Evolutionary conservation across 1,284 basidiomycete species (phyloP), one percentile per base, ranked within the genome.

Genomic region (Anthracocystis setariae): DNA sequence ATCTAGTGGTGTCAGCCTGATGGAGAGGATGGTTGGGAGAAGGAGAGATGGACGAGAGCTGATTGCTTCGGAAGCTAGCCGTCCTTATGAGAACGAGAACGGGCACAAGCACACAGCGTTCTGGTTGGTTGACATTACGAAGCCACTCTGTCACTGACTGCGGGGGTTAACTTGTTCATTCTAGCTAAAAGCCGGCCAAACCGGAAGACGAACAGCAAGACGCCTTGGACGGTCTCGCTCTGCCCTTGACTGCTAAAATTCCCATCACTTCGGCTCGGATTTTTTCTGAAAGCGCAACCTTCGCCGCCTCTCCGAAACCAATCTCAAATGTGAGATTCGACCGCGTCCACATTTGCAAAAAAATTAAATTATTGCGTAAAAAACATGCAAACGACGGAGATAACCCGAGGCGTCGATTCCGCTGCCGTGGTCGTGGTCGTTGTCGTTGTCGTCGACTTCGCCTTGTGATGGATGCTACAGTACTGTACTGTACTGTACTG

Each of bases 281-380:
- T 29, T 29, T n/a, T n/a, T n/a, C 12, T 47, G 46, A 47, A 37
- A 47, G 46, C 32, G 33, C 46, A 15, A 37, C 35, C n/a, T 27
- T 48, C 33, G 32, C 33, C 33, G 32, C 33, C 15, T 8, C n/a
- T 9, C 32, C 35, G 35, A 37, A 12, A 37, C 13, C 15, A 33
- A 24, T 32, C 29, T 10, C 27, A 9, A 12, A 21, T 47, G 46
- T 47, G 15, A 47, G 32, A 47, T 35, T 23, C 29, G 12, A 12
- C 5, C 29, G 29, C 29, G 29, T 7, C 9, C 46, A 35, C 35
- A 21, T 37, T n/a, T n/a, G n/a, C n/a, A n/a, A n/a, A n/a, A n/a
- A n/a, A n/a, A n/a, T n/a, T n/a, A n/a, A n/a, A n/a, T n/a, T n/a
- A n/a, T n/a, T n/a, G n/a, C n/a, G n/a, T n/a, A n/a, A n/a, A n/a